Percentiles rank a stretch among this genome's conserved stretches.
These are phyloP conservation scores for Apiospora malaysiana DNA, from an alignment of 2,329 filamentous ascomycete species.

Conservation along the genomic window DNA sequence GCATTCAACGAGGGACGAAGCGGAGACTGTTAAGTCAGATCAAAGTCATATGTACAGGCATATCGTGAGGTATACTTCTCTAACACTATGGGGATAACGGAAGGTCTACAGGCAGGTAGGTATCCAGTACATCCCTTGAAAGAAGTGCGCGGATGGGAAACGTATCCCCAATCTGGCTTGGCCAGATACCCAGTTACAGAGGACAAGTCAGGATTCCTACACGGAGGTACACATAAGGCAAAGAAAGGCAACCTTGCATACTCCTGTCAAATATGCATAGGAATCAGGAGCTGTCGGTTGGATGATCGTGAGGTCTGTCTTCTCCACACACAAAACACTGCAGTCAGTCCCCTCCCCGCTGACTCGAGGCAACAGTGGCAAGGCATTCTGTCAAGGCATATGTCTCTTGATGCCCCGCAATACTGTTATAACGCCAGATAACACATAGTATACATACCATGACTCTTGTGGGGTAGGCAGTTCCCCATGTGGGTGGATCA, in stretches of 20 bases:
- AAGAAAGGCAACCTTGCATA: not conserved
- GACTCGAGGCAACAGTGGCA: not conserved
- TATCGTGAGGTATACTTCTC: not conserved
- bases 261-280: not conserved
- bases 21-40: too few relatives aligned
- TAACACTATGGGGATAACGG: too few relatives aligned
- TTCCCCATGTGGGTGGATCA: not conserved
- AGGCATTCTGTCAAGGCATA: slow-evolving; percentile 3
- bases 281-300: not conserved
- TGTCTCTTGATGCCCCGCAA: not conserved
- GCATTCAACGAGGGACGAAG: too few relatives aligned
- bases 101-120: not conserved
- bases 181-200: not conserved
- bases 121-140: not conserved
- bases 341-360: not conserved
- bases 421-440: too few relatives aligned
- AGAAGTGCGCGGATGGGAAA: not conserved
- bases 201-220: not conserved
- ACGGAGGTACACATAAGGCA: not conserved
- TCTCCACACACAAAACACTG: not conserved
- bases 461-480: not conserved
- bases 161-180: not conserved
- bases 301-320: not conserved
- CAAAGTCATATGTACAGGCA: too few relatives aligned
- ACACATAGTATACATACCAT: not conserved